Evolutionary conservation across 2,329 filamentous ascomycete genomes (phyloP).

Genomic region (Ilyonectria robusta): DNA sequence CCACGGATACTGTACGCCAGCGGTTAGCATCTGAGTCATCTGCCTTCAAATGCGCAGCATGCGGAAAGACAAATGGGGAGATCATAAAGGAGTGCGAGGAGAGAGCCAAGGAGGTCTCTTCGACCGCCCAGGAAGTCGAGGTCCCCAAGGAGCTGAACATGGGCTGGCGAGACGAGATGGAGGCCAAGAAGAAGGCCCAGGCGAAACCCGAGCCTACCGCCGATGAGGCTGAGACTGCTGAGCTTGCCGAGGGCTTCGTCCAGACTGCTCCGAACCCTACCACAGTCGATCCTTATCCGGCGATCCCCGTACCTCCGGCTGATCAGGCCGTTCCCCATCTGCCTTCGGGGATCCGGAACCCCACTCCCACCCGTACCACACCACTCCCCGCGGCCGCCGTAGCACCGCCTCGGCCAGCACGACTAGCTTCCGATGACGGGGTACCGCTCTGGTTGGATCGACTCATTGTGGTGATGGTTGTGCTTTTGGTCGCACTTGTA

Average conservation of each 20-base stretch:
- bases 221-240: conserved; percentile 60
- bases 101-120: conserved; percentile 58
- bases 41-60: conserved; percentile 78
- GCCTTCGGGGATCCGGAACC: conserved; percentile 27
- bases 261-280: conserved; percentile 56
- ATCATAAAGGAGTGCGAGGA: conserved; percentile 81
- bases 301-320: not conserved
- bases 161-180: conserved; percentile 81
- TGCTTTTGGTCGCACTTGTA: conserved; percentile 80
- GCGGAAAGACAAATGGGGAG: conserved; percentile 79
- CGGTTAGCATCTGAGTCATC: conserved; percentile 78
- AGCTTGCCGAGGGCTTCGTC: conserved; percentile 72
- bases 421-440: conserved; percentile 56
- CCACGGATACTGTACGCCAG: conserved; percentile 75
- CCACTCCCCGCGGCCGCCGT: conserved; percentile 23
- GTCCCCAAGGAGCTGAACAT: conserved; percentile 72
- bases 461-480: conserved; percentile 80
- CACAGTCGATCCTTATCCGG: conserved; percentile 10
- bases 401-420: conserved; percentile 36
- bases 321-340: conserved; percentile 20
- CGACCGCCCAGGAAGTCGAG: conserved; percentile 58
- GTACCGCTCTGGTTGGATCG: conserved; percentile 85
- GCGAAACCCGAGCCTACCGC: conserved; percentile 32
- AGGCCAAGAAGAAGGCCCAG: conserved; percentile 48
- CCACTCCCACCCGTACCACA: conserved; percentile 34